A percentile compares a stretch with the other conserved stretches of the same genome.
These are phyloP conservation scores for Baeospora myosura DNA, from an alignment of 1,284 basidiomycete species.

Conservation along the genomic window DNA sequence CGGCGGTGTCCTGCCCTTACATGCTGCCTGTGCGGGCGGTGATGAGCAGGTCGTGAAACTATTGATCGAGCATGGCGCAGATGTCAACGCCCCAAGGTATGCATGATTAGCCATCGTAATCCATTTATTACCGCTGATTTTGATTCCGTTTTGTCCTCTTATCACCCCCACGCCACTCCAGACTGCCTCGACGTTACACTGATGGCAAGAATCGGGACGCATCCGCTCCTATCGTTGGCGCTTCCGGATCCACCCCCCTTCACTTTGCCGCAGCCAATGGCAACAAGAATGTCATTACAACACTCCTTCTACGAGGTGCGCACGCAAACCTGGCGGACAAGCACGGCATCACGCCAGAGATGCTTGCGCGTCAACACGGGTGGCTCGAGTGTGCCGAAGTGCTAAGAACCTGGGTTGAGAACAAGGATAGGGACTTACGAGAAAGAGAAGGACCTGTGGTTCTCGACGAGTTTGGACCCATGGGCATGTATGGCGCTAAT, in stretches of 20 bases:
- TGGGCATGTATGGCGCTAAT: background rate
- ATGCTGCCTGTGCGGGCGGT: constrained; percentile 85
- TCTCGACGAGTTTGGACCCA: constrained; percentile 11
- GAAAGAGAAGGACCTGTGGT: constrained; percentile 27
- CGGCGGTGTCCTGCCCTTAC: constrained; percentile 86
- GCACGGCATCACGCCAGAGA: constrained; percentile 76
- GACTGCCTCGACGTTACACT: constrained; percentile 76
- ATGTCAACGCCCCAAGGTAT: constrained; percentile 84
- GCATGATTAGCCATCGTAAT: constrained; percentile 16
- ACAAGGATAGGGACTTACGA: constrained; percentile 53
- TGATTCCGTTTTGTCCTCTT: constrained; percentile 8
- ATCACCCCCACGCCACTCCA: constrained; percentile 20
- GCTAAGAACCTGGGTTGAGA: constrained; percentile 45
- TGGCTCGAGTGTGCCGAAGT: constrained; percentile 59
- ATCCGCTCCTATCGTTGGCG: constrained; percentile 66
- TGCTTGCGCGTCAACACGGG: constrained; percentile 61
- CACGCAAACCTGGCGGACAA: constrained; percentile 76
- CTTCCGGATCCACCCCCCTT: constrained; percentile 82
- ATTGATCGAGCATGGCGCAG: constrained; percentile 84
- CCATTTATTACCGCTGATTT: constrained; percentile 9
- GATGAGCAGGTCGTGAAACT: constrained; percentile 78
- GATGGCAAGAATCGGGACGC: constrained; percentile 60
- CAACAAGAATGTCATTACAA: constrained; percentile 65
- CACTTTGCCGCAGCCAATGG: constrained; percentile 93
- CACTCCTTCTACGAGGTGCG: constrained; percentile 77